Percentiles rank a stretch among this genome's conserved stretches.
Evolutionary conservation across 140 eudicot species (phyloP).

Genomic region (Flaveria floridana): DNA sequence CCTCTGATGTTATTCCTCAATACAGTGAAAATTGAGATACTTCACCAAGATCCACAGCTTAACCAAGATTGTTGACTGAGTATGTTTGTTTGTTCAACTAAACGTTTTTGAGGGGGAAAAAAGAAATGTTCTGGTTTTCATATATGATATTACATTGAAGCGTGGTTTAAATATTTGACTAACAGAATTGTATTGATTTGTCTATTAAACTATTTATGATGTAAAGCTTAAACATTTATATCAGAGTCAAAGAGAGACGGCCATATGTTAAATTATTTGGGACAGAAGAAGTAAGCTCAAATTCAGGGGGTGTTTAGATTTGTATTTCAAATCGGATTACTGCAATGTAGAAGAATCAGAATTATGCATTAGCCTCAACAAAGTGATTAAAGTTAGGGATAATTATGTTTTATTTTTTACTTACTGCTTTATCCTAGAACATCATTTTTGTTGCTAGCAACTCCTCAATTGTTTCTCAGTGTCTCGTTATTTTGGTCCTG

Average conservation of each 20-base stretch:
- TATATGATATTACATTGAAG: too few relatives aligned
- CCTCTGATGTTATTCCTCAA: neutral
- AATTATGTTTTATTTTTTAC: neutral
- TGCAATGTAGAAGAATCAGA: conserved; percentile 1
- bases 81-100: too few relatives aligned
- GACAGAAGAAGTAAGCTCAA: neutral
- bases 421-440: neutral
- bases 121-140: too few relatives aligned
- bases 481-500: too few relatives aligned
- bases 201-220: neutral
- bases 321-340: neutral
- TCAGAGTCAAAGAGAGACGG: neutral
- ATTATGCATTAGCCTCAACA: neutral
- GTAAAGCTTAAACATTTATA: conserved; percentile 2
- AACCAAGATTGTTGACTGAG: neutral
- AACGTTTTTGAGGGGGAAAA: too few relatives aligned
- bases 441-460: neutral
- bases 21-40: neutral
- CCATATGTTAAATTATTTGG: neutral
- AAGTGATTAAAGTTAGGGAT: neutral
- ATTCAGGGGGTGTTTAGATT: neutral
- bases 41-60: conserved; percentile 1
- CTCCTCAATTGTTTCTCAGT: too few relatives aligned
- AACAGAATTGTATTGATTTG: too few relatives aligned
- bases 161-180: too few relatives aligned